Conservation (phyloP, 257 asterid species). For the Solanum tarijense region DNA sequence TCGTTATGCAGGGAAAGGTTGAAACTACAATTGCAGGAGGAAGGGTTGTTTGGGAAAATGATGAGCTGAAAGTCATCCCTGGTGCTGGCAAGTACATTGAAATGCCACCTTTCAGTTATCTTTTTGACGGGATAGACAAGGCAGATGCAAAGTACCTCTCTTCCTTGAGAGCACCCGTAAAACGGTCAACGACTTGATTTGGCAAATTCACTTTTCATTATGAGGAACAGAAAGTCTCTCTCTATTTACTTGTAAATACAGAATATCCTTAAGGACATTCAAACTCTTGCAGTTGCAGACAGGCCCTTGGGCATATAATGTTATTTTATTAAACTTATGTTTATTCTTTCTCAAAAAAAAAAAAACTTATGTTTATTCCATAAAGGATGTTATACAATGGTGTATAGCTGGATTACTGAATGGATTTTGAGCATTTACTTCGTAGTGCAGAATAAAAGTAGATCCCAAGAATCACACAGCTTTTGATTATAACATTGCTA, state of each 20-base stretch:
- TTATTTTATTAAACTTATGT: background rate
- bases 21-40: conserved; percentile 93
- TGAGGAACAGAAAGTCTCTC: background rate
- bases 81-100: conserved; percentile 73
- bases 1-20: conserved; percentile 55
- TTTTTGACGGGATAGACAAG: conserved; percentile 61
- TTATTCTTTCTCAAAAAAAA: background rate
- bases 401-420: background rate
- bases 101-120: conserved; percentile 74
- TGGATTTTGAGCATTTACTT: background rate
- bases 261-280: background rate
- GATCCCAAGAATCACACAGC: background rate
- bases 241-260: background rate
- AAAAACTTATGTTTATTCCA: background rate
- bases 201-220: background rate
- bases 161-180: conserved; percentile 71
- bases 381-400: background rate
- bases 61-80: conserved; percentile 48
- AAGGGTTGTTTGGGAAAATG: conserved; percentile 75
- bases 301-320: background rate
- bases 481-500: background rate
- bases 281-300: background rate
- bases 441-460: background rate
- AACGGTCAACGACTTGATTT: conserved; percentile 22
- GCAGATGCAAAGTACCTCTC: conserved; percentile 45